Percentiles rank a stretch among this genome's conserved stretches.
Conservation (phyloP, 2,329 filamentous ascomycete genomes). For the Talaromyces sp. region DNA sequence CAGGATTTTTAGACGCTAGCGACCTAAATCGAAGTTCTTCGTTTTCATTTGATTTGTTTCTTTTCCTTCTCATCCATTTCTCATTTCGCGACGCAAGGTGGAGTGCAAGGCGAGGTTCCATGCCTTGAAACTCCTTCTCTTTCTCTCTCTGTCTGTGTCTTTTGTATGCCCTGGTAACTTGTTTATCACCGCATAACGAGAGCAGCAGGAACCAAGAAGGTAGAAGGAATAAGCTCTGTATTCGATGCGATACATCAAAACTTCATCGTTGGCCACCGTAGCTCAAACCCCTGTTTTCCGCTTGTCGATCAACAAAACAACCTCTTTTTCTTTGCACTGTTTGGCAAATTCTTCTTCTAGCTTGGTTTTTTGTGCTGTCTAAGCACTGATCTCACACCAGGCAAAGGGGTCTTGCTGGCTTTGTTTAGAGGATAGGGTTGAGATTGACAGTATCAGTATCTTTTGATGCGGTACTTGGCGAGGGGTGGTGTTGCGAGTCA, state of each 20-base stretch:
- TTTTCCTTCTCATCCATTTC: not conserved
- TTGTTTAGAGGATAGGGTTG: not conserved
- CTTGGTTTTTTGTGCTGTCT: not conserved
- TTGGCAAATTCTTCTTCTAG: not conserved
- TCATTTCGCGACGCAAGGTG: conserved; percentile 46
- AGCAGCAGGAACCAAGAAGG: not conserved
- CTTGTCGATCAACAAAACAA: not conserved
- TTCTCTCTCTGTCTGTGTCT: conserved; percentile 3
- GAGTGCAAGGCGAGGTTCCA: conserved; percentile 48
- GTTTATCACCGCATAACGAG: not conserved
- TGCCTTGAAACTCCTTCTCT: conserved; percentile 43
- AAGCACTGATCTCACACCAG: not conserved
- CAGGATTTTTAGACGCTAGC: not conserved
- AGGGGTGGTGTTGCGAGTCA: not conserved
- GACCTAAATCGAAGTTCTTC: not conserved
- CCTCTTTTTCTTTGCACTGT: not conserved
- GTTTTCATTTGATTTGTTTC: not conserved
- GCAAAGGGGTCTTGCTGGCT: not conserved
- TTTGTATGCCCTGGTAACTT: not conserved
- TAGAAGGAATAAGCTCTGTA: conserved; percentile 45
- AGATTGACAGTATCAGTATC: not conserved
- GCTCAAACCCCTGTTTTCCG: not conserved
- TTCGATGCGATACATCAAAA: conserved; percentile 45
- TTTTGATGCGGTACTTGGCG: not conserved
- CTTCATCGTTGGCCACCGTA: not conserved